Percentiles rank a stretch among this genome's conserved stretches.
Conservation (phyloP, 331 rosid genomes). For the Telfairia occidentalis region DNA sequence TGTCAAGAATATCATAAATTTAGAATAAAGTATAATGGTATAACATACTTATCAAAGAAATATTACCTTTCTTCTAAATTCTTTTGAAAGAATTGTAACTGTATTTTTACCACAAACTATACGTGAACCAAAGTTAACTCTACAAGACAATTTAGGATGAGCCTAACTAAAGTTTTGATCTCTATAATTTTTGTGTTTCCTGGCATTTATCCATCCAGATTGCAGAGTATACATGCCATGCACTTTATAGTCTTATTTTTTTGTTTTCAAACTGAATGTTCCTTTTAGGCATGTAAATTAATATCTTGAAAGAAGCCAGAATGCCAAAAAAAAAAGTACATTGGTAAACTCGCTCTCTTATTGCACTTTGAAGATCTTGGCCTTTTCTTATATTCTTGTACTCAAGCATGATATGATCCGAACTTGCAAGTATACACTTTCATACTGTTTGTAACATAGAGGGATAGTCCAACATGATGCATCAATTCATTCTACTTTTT, state of each 20-base stretch:
- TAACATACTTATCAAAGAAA: not conserved
- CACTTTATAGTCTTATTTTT: not conserved
- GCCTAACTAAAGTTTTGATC: not conserved
- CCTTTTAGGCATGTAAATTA: not conserved
- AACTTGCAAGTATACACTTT: not conserved
- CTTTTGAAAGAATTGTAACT: not conserved
- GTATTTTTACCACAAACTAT: not conserved
- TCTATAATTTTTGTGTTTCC: not conserved
- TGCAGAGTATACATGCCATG: not conserved
- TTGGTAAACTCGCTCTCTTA: not conserved
- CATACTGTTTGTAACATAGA: not conserved
- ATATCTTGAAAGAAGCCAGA: not conserved
- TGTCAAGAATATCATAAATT: not conserved
- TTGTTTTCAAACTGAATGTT: not conserved
- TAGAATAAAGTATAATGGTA: not conserved
- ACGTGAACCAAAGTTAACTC: not conserved
- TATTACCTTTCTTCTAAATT: not conserved
- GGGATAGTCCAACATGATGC: constrained; percentile 14
- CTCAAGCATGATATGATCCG: not conserved
- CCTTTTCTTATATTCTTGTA: not conserved
- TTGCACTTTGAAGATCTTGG: not conserved
- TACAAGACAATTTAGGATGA: not conserved
- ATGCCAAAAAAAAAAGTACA: not conserved
- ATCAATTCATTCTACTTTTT: constrained; percentile 20
- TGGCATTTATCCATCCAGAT: not conserved